Evolutionary conservation across 1,284 basidiomycete species (phyloP), one percentile per base, ranked within the genome.

Genomic region (Leccinum huronense): DNA sequence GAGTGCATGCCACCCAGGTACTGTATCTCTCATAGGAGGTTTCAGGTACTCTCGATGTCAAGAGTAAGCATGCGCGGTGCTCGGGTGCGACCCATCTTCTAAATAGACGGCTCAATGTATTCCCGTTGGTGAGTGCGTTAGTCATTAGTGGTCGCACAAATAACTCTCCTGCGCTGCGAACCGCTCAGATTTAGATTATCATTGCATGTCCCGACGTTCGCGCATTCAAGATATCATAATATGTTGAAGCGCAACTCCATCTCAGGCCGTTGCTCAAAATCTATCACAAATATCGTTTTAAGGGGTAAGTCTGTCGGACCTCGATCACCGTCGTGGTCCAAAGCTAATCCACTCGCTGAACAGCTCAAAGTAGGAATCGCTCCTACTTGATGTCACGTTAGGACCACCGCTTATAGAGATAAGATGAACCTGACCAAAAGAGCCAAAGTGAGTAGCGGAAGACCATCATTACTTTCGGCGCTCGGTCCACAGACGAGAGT

Each of bases 371-470:
- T 42, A 9, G 40, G n/a, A n/a, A n/a, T 10, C 40, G 40, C 40
- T n/a, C 0, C 40, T 42, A 42, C 40, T 10, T 42, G 8, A 16
- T 42, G 40, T 42, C 40, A 42, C 75, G 59, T 73, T 80, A 2
- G 82, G 77, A 0, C 79, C 78, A 31, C 83, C 81, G 13, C 73
- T 73, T 33, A 81, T 66, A 40, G 38, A 16, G 14, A 40, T 40
- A 16, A 23, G 40, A 42, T 42, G 16, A 42, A n/a, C 40, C 40
- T 16, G 40, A n/a, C 40, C 40, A 42, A 42, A 16, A 40, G 38
- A 42, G 16, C 16, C 40, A 42, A n/a, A n/a, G 40, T 7, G 80
- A 70, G 7, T 62, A n/a, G 58, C 61, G 58, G 36, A 62, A 60
- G 0, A 51, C 57, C 23, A 59, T 51, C 30, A 42, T 31, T 10